Evolutionary conservation across 164 flowering plant genomes (phyloP), one percentile per base, ranked within the genome.

Genomic region (Berberis vulgaris): DNA sequence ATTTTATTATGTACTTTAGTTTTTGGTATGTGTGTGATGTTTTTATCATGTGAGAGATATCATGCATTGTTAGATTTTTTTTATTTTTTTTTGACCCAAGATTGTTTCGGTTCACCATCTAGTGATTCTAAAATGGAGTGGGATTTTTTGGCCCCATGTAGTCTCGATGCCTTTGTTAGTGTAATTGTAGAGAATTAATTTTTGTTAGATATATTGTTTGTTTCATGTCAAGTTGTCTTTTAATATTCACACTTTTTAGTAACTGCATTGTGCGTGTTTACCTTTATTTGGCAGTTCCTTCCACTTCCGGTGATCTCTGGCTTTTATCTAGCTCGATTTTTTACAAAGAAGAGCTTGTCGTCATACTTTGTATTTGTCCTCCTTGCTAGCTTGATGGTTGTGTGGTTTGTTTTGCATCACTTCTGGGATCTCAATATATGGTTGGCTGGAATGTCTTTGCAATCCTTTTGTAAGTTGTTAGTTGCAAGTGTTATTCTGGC

Each of bases 341-440:
- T 91, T 42, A 84, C 90, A 26, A 89, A 82, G 81, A 94, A 86
- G 81, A 87, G 88, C 73, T 71, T 91, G 68, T 73, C 93, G 39
- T 91, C 97, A 66, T 94, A 91, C 75, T 91, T 86, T 77, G 83
- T 81, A 0, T 94, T 82, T 82, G 86, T 86, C 74, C 77, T 84
- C 61, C 88, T 91, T 60, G 95, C 96, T 59, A 91, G 96, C 76
- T 67, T 94, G 78, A 85, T 89, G 89, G 84, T 85, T 44, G 75
- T 69, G n/a, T 94, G 99, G 99, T 94, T 91, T 77, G 93, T 94
- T 71, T 63, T 82, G 84, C 97, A 91, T 67, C 87, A 89, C 73
- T 94, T 74, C 71, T 94, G 99, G 99, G 95, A 85, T 74, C 89
- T 94, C 68, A 94, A 89, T 69, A 94, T 94, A 64, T 94, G 97